Base-by-base conservation (phyloP, 495 filamentous ascomycete species). In the Podospora pseudopauciseta region DNA sequence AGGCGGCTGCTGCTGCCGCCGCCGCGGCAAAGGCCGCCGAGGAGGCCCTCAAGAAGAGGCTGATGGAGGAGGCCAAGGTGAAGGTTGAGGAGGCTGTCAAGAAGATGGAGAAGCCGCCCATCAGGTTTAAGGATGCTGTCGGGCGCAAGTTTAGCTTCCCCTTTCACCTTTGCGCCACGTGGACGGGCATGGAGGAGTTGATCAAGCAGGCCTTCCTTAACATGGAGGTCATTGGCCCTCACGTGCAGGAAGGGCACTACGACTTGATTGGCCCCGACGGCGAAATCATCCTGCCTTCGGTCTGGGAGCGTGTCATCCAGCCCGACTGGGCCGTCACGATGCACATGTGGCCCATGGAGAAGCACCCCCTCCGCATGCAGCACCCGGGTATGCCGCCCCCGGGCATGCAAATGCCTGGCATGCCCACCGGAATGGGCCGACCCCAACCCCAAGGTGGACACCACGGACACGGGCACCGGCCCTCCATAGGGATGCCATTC, bases 321-420 rank as follows among this genome's bases (percentile, higher is more conserved):
- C 92, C 92, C 5, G 92, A 94, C 75, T 96, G 92, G 92, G 83
- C 86, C 54, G 90, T 97, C 72, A 93, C 89, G 3, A 97, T 97
- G 94, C 91, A 96, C 70, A 95, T 97, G 92, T 97, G 94, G 94
- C 93, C 94, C 5, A 90, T 97, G 83, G 82, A 84, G 27, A 79
- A 79, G 70, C 67, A 70, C n/a, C 73, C 76, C 2, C 71, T 63
- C 11, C 63, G 71, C 27, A 39, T 39, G 26, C 71, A 69, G 28
- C 28, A 30, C 32, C 68, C 64, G 0, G 26, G 15, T 15, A 74
- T 75, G 60, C 68, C 56, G 4, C 71, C 71, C 11, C 66, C 65
- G 11, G 70, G 66, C 63, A 66, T 74, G 69, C 53, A 53, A 7
- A 58, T 59, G 9, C 28, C 28, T 15, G 34, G 27, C 53, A 58